Evolutionary conservation across 176 grass and related monocot genomes (phyloP).

Genomic region (Carex pumila): DNA sequence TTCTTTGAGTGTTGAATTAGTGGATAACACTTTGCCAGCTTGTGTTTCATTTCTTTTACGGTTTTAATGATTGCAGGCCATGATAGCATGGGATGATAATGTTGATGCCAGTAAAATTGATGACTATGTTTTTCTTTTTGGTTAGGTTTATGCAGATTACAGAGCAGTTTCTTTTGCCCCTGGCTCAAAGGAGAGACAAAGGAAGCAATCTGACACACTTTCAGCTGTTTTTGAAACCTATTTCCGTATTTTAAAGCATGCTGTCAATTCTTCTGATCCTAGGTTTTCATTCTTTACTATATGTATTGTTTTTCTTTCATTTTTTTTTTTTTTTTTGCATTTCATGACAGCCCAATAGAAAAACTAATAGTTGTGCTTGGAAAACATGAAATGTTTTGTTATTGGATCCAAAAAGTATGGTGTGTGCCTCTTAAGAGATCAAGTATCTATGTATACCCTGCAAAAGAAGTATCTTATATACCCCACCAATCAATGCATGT

Average conservation of each 20-base stretch:
- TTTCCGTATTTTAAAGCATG: constrained; percentile 88
- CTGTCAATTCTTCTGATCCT: constrained; percentile 39
- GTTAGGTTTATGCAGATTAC: constrained; percentile 75
- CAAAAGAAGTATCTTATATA: background rate
- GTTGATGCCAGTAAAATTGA: background rate
- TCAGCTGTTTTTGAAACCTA: constrained; percentile 86
- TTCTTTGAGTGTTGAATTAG: background rate
- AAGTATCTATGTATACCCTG: background rate
- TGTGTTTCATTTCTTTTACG: constrained; percentile 17
- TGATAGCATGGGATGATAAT: background rate
- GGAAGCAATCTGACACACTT: constrained; percentile 74
- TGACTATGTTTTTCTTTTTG: background rate
- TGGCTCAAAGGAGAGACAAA: constrained; percentile 53
- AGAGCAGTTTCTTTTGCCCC: constrained; percentile 81
- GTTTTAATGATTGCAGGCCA: background rate
- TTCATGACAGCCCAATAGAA: background rate
- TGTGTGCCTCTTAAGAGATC: background rate
- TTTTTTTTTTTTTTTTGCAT: background rate
- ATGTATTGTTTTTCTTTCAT: background rate
- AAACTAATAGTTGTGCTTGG: background rate
- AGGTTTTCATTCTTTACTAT: constrained; percentile 36
- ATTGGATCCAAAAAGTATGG: background rate
- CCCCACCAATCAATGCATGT: background rate
- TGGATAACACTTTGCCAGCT: constrained; percentile 5
- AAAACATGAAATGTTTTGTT: background rate